Conservation (phyloP, 2,329 filamentous ascomycete species). For the Endoconidiophora laricicola region DNA sequence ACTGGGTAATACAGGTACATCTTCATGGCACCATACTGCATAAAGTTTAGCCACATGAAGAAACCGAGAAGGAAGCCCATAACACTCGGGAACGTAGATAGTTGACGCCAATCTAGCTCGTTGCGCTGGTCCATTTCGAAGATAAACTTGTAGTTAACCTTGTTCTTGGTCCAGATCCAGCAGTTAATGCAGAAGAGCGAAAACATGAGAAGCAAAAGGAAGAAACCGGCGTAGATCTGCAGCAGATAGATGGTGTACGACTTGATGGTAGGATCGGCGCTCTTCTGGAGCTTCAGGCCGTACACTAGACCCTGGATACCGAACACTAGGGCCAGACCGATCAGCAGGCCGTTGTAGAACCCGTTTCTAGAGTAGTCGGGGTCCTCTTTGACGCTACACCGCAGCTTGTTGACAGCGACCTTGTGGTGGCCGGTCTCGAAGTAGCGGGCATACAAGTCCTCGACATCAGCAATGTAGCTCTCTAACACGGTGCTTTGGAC, state of each 20-base stretch:
- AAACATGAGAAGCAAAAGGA: slow-evolving; percentile 65
- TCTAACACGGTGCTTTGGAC: slow-evolving; percentile 79
- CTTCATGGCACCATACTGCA: slow-evolving; percentile 41
- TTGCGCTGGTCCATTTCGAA: slow-evolving; percentile 89
- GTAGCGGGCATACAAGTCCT: slow-evolving; percentile 86
- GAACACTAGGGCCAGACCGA: slow-evolving; percentile 53
- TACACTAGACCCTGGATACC: slow-evolving; percentile 48
- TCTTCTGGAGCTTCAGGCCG: slow-evolving; percentile 35
- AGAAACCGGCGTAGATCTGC: slow-evolving; percentile 88
- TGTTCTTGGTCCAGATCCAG: slow-evolving; percentile 62
- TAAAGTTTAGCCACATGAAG: slow-evolving; percentile 81
- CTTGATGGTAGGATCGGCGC: slow-evolving; percentile 30
- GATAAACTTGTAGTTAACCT: slow-evolving; percentile 92
- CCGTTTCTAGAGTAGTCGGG: slow-evolving; percentile 32
- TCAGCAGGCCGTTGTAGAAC: slow-evolving; percentile 46
- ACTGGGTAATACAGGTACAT: slow-evolving; percentile 81
- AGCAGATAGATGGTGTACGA: slow-evolving; percentile 50
- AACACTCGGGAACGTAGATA: slow-evolving; percentile 73
- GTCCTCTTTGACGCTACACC: slow-evolving; percentile 45
- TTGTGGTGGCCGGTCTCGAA: slow-evolving; percentile 92
- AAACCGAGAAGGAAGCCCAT: slow-evolving; percentile 65
- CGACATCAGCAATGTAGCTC: slow-evolving; percentile 59
- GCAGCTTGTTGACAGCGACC: slow-evolving; percentile 72
- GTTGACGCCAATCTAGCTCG: slow-evolving; percentile 74
- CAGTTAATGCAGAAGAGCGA: slow-evolving; percentile 75